Conservation (phyloP, 2,329 filamentous ascomycete genomes). For the Cladosporium sp. region DNA sequence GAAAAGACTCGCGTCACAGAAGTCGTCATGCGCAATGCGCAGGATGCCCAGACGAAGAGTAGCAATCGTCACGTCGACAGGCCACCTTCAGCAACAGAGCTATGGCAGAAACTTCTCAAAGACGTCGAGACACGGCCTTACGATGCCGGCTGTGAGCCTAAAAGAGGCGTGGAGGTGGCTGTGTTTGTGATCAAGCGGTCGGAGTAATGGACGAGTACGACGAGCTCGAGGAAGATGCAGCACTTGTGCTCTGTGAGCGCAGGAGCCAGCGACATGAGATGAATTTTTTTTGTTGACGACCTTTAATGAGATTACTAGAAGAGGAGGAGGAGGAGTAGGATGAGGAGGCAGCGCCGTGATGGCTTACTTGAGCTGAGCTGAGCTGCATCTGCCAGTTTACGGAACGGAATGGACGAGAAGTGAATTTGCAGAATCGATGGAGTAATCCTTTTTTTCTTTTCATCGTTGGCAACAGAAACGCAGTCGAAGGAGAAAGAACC, state of each 20-base stretch:
- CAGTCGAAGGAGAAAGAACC: not conserved
- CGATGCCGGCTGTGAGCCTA: constrained; percentile 44
- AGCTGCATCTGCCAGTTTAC: not conserved
- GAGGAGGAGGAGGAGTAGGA: not conserved
- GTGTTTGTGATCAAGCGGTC: constrained; percentile 48
- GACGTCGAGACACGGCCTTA: constrained; percentile 57
- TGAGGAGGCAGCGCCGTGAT: not conserved
- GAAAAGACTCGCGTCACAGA: constrained; percentile 61
- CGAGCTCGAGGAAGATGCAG: not conserved
- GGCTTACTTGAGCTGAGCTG: not conserved
- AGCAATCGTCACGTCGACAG: constrained; percentile 36
- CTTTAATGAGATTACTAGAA: not conserved
- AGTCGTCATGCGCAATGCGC: constrained; percentile 47
- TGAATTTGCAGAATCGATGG: not conserved
- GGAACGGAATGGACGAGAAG: not conserved
- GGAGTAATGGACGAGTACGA: constrained; percentile 21
- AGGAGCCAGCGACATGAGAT: not conserved
- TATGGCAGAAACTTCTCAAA: constrained; percentile 61
- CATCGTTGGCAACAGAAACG: not conserved
- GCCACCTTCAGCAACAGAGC: constrained; percentile 48
- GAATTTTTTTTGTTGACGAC: not conserved
- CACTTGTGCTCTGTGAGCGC: not conserved
- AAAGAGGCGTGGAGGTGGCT: constrained; percentile 48
- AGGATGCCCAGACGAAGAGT: constrained; percentile 44
- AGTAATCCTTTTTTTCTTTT: not conserved